Conservation (phyloP, 2,329 filamentous ascomycete species). For the Dothiorella sarmentorum region DNA sequence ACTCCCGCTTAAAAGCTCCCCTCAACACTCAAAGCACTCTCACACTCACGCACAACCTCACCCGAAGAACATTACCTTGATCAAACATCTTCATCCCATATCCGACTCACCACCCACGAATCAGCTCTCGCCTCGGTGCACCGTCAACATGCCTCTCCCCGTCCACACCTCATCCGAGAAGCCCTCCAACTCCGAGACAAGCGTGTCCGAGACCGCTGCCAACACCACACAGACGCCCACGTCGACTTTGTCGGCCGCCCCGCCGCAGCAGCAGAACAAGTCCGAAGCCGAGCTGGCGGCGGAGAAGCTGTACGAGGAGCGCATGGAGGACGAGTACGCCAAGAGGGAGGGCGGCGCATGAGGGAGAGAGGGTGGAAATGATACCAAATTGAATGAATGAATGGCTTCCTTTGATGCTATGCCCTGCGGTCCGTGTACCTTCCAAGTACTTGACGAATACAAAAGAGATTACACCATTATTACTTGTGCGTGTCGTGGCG, state of each 20-base stretch:
- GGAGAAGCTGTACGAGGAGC: constrained; percentile 24
- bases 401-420: too few species aligned
- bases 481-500: too few species aligned
- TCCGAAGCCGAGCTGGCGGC: constrained; percentile 23
- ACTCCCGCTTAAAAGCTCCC: background rate
- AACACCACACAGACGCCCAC: background rate
- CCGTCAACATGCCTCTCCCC: constrained; percentile 19
- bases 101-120: background rate
- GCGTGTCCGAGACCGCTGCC: background rate
- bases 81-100: background rate
- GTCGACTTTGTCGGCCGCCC: background rate
- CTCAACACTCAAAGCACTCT: background rate
- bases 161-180: constrained; percentile 18
- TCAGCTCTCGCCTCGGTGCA: background rate
- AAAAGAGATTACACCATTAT: too few species aligned
- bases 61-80: too few species aligned
- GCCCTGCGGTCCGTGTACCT: too few species aligned
- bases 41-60: background rate
- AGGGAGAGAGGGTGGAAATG: background rate
- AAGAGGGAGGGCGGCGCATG: constrained; percentile 24
- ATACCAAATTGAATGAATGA: background rate
- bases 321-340: constrained; percentile 25
- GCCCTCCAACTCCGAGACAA: constrained; percentile 21
- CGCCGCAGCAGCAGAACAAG: constrained; percentile 15
- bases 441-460: too few species aligned